These are phyloP conservation scores for Nakazawaea wickerhamii DNA, from an alignment of 805 yeast species.

Conservation along the genomic window DNA sequence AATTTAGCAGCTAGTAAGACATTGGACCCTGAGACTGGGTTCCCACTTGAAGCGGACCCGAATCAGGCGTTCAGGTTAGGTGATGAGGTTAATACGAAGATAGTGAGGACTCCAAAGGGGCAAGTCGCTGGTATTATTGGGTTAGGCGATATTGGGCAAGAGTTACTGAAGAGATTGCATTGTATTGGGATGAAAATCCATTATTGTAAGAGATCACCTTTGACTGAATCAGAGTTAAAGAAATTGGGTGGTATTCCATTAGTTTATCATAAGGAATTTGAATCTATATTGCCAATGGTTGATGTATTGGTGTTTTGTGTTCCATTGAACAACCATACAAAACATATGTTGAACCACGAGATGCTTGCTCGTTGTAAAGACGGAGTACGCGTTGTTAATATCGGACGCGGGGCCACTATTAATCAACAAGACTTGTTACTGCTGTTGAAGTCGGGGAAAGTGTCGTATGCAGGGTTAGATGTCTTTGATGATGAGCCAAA, in stretches of 20 bases:
- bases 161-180: slow-evolving; percentile 42
- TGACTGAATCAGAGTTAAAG: slow-evolving; percentile 23
- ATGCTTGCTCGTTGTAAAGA: slow-evolving; percentile 30
- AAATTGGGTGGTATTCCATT: slow-evolving; percentile 22
- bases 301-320: slow-evolving; percentile 51
- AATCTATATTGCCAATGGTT: slow-evolving; percentile 30
- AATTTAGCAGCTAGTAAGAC: slow-evolving; percentile 21
- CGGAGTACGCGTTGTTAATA: slow-evolving; percentile 46
- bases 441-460: slow-evolving; percentile 35
- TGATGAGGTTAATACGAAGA: slow-evolving; percentile 31
- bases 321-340: slow-evolving; percentile 51
- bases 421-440: slow-evolving; percentile 44
- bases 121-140: slow-evolving; percentile 53
- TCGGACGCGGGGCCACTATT: slow-evolving; percentile 53
- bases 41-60: slow-evolving; percentile 14
- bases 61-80: slow-evolving; percentile 33
- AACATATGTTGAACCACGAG: slow-evolving; percentile 38
- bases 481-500: slow-evolving; percentile 54
- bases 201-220: slow-evolving; percentile 43
- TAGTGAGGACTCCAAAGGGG: slow-evolving; percentile 39
- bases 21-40: slow-evolving; percentile 30
- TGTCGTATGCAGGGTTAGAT: slow-evolving; percentile 55
- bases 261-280: slow-evolving; percentile 31
- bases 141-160: slow-evolving; percentile 55
- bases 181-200: slow-evolving; percentile 53